Evolutionary conservation across 2,329 filamentous ascomycete genomes (phyloP).

Genomic region (Calonectria montana): DNA sequence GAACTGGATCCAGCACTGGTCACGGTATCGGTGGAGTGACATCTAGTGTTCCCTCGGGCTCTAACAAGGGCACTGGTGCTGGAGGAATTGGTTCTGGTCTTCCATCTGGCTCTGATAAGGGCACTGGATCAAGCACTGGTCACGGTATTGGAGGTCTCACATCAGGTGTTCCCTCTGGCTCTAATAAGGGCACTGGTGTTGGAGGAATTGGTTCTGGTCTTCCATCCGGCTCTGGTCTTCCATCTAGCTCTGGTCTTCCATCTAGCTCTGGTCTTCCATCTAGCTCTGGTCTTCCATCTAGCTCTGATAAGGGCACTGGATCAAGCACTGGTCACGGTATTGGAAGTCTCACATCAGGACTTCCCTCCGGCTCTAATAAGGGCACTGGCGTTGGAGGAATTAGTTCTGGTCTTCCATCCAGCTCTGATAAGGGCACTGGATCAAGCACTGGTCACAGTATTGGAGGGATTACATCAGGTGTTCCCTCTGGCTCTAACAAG

Average conservation of each 20-base stretch:
- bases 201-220: too few relatives aligned
- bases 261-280: neutral
- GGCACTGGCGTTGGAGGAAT: too few relatives aligned
- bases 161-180: too few relatives aligned
- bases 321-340: neutral
- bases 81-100: neutral
- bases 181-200: too few relatives aligned
- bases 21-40: neutral
- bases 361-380: neutral
- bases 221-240: too few relatives aligned
- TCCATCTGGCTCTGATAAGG: neutral
- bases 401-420: too few relatives aligned
- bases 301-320: neutral
- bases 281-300: too few relatives aligned
- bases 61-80: neutral
- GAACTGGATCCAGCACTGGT: neutral
- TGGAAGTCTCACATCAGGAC: neutral
- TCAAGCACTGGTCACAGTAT: neutral
- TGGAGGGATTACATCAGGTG: neutral
- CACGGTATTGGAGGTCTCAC: too few relatives aligned
- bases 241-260: too few relatives aligned
- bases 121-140: too few relatives aligned
- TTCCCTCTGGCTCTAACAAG: neutral
- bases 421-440: neutral
- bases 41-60: neutral